Percentiles rank a stretch among this genome's conserved stretches.
phyloP scores from a whole-genome alignment of 805 yeast species.

The Candida michaelii region DNA sequence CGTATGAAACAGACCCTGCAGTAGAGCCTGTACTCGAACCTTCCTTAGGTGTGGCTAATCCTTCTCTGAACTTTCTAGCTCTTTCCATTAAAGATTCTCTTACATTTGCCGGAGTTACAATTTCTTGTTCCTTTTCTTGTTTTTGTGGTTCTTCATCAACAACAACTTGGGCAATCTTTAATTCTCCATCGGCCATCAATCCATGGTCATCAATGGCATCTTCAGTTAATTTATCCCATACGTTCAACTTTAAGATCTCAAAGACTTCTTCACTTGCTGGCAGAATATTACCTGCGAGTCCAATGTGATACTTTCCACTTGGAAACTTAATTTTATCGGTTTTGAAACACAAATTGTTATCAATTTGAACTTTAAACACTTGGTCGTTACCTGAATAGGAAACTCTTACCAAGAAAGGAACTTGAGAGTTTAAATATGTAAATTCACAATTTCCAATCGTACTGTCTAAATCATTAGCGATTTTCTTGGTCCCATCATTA shows the following conservation, averaged over 20 bases:
- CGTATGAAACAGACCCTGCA: background rate
- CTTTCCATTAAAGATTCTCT: constrained; percentile 42
- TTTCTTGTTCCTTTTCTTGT: background rate
- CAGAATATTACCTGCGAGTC: constrained; percentile 47
- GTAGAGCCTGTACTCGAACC: background rate
- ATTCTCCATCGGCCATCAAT: constrained; percentile 41
- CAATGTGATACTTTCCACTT: constrained; percentile 44
- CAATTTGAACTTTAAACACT: constrained; percentile 64
- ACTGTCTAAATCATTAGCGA: constrained; percentile 27
- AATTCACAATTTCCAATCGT: constrained; percentile 58
- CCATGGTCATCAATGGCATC: constrained; percentile 63
- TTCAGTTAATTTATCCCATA: constrained; percentile 52
- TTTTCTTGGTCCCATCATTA: constrained; percentile 53
- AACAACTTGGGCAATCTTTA: constrained; percentile 31
- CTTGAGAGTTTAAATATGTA: constrained; percentile 63
- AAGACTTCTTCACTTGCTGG: constrained; percentile 50
- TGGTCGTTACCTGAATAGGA: constrained; percentile 50
- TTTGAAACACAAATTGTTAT: constrained; percentile 69
- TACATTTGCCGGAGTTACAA: constrained; percentile 20
- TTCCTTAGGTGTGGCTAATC: too few relatives aligned
- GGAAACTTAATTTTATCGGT: constrained; percentile 55
- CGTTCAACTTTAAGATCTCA: constrained; percentile 61
- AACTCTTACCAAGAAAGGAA: constrained; percentile 67
- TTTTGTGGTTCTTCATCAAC: constrained; percentile 16
- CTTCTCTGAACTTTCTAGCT: constrained; percentile 21